phyloP scores from a whole-genome alignment of 805 yeast species.

The Candida sakaeoensis region DNA sequence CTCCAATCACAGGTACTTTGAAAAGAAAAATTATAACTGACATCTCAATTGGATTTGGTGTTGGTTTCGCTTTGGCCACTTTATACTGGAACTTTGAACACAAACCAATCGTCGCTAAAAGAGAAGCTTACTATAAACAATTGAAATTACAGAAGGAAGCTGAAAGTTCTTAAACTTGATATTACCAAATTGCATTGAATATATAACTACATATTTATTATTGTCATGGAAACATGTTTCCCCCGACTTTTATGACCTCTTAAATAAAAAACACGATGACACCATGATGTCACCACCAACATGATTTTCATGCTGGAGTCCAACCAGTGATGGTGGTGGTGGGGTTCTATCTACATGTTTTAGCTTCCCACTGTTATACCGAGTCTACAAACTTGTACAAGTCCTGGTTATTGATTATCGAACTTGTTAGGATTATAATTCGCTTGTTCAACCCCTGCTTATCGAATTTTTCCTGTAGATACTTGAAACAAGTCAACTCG shows the following conservation, averaged over 20 bases:
- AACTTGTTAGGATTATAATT: constrained; percentile 42
- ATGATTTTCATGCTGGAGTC: too few relatives aligned
- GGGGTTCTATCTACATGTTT: too few relatives aligned
- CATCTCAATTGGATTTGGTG: constrained; percentile 62
- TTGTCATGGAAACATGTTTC: too few relatives aligned
- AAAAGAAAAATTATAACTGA: constrained; percentile 80
- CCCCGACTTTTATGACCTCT: too few relatives aligned
- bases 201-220: too few relatives aligned
- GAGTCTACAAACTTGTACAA: constrained; percentile 13
- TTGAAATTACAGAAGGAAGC: constrained; percentile 71
- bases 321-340: too few relatives aligned
- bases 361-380: too few relatives aligned
- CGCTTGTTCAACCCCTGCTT: constrained; percentile 16
- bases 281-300: too few relatives aligned
- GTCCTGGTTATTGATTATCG: constrained; percentile 36
- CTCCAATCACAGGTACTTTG: constrained; percentile 82
- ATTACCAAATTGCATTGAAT: constrained; percentile 3
- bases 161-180: constrained; percentile 36
- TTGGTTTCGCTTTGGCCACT: constrained; percentile 58
- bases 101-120: constrained; percentile 63
- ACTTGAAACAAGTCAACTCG: constrained; percentile 71
- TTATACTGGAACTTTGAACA: constrained; percentile 86
- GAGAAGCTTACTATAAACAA: constrained; percentile 83
- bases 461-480: constrained; percentile 48
- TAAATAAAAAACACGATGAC: too few relatives aligned